phyloP scores from a whole-genome alignment of 768 basidiomycete genomes.

The Lentinula sp. region DNA sequence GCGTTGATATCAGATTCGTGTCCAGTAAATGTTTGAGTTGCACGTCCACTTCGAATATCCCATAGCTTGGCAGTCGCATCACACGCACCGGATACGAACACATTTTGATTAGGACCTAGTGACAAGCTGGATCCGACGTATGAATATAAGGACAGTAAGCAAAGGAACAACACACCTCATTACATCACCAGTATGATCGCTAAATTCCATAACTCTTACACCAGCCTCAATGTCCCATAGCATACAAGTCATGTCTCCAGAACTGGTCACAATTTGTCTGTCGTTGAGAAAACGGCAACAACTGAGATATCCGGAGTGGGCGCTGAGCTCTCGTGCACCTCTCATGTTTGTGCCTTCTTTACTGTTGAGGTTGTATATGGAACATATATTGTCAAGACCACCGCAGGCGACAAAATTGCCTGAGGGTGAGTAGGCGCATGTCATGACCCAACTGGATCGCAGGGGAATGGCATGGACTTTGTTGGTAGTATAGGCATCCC shows the following conservation, averaged over 20 bases:
- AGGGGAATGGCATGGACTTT: constrained; percentile 99
- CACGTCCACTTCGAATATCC: constrained; percentile 97
- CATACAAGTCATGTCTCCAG: constrained; percentile 99
- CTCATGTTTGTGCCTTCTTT: constrained; percentile 74
- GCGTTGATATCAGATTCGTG: constrained; percentile 99
- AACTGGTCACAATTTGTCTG: constrained; percentile 95
- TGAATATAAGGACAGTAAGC: constrained; percentile 1
- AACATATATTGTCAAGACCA: constrained; percentile 98
- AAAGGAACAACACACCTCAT: constrained; percentile 74
- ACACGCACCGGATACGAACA: constrained; percentile 98
- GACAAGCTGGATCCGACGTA: constrained; percentile 59
- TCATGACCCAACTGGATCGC: constrained; percentile 99
- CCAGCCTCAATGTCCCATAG: constrained; percentile 99
- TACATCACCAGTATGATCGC: constrained; percentile 98
- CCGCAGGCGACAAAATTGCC: constrained; percentile 98
- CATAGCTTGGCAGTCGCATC: constrained; percentile 98
- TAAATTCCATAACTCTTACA: constrained; percentile 96
- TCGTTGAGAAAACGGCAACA: constrained; percentile 99
- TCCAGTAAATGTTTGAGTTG: constrained; percentile 97
- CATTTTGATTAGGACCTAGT: constrained; percentile 85
- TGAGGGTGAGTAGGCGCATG: constrained; percentile 95
- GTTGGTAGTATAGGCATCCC: constrained; percentile 99
- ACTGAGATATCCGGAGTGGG: constrained; percentile 95
- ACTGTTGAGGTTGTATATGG: constrained; percentile 91
- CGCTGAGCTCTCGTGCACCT: constrained; percentile 91